Percentiles rank a stretch among this genome's conserved stretches.
phyloP scores from a whole-genome alignment of 2,329 filamentous ascomycete genomes.

The Endocalyx cinctus region DNA sequence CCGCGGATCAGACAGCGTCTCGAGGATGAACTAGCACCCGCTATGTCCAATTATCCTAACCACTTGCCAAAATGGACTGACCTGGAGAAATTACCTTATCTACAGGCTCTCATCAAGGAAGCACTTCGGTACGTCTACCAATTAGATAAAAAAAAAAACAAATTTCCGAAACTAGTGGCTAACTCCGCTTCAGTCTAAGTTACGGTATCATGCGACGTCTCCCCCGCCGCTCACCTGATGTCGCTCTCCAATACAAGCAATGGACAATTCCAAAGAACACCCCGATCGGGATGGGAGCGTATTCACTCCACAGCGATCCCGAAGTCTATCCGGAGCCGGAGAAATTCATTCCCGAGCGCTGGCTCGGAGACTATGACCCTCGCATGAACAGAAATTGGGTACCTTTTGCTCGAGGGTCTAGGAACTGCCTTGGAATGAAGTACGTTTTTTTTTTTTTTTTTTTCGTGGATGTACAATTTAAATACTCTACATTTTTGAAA shows the following conservation, averaged over 20 bases:
- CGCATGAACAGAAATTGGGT: conserved; percentile 9
- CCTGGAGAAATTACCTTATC: conserved; percentile 19
- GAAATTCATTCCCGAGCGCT: conserved; percentile 23
- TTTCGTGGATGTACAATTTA: too few relatives aligned
- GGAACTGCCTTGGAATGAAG: conserved; percentile 14
- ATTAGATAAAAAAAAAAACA: too few relatives aligned
- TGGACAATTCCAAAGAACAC: conserved; percentile 26
- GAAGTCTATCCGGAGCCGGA: conserved; percentile 16
- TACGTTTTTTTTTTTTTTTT: too few relatives aligned
- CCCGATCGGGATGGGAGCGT: conserved; percentile 33
- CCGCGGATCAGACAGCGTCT: conserved; percentile 5
- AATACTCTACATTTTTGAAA: too few relatives aligned
- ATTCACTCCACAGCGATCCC: conserved; percentile 20
- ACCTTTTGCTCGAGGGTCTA: conserved; percentile 10
- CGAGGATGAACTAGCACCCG: conserved; percentile 12
- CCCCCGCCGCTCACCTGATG: conserved; percentile 3
- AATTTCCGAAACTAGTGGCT: conserved; percentile 28
- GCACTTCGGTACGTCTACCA: conserved; percentile 10
- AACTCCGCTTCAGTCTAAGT: conserved; percentile 26
- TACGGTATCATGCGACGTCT: conserved; percentile 27
- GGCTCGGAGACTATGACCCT: conserved; percentile 10
- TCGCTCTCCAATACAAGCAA: conserved; percentile 16
- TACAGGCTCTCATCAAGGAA: conserved; percentile 9
- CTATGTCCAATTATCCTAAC: conserved; percentile 10
- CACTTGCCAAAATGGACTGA: conserved; percentile 9